Percentiles rank a stretch among this genome's conserved stretches.
Conservation (phyloP, 768 basidiomycete species). For the Agaricus sinodeliciosus region DNA sequence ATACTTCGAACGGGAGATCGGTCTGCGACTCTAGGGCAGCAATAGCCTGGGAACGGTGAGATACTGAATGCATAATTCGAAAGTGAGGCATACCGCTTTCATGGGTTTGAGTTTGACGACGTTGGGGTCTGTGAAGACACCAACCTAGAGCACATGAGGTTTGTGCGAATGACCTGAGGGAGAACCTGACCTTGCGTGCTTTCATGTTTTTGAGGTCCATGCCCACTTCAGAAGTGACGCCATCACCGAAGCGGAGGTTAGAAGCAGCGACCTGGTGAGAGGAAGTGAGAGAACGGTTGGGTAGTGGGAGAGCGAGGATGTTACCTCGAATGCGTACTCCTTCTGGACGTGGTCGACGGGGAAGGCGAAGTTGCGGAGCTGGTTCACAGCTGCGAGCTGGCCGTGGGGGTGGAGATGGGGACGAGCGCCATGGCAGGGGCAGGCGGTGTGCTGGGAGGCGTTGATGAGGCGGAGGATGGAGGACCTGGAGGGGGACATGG, state of each 20-base stretch:
- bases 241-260: slow-evolving; percentile 85
- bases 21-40: slow-evolving; percentile 73
- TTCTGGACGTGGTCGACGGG: slow-evolving; percentile 68
- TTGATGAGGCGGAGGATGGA: slow-evolving; percentile 70
- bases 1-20: slow-evolving; percentile 75
- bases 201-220: slow-evolving; percentile 95
- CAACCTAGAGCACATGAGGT: slow-evolving; percentile 51
- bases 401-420: slow-evolving; percentile 33
- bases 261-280: slow-evolving; percentile 67
- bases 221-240: slow-evolving; percentile 84
- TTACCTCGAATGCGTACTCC: slow-evolving; percentile 89
- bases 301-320: neutral
- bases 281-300: neutral
- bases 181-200: slow-evolving; percentile 62
- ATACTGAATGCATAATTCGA: neutral
- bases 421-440: slow-evolving; percentile 74
- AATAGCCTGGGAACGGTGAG: slow-evolving; percentile 45
- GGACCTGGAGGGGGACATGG: slow-evolving; percentile 50
- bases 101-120: slow-evolving; percentile 78
- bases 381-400: slow-evolving; percentile 44
- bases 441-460: slow-evolving; percentile 63
- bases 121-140: slow-evolving; percentile 87
- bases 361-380: slow-evolving; percentile 69
- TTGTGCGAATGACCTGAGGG: neutral
- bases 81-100: slow-evolving; percentile 48